Percentiles rank a stretch among this genome's conserved stretches.
phyloP scores from a whole-genome alignment of 306 rosid genomes.

The Vigna nakashimae region DNA sequence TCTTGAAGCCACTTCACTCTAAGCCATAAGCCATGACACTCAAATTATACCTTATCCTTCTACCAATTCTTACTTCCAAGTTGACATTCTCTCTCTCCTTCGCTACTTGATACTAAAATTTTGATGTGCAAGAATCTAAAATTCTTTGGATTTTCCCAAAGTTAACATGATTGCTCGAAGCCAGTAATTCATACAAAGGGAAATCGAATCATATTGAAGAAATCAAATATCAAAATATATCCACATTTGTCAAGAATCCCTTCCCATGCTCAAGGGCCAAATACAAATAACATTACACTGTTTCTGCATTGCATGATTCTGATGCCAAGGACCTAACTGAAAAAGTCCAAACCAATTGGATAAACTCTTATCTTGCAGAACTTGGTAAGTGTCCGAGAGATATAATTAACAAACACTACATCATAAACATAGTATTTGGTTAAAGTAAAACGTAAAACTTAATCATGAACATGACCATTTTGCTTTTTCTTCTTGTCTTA shows the following conservation, averaged over 20 bases:
- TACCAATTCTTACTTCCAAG: constrained; percentile 41
- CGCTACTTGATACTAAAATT: neutral
- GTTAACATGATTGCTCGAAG: constrained; percentile 15
- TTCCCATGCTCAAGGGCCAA: constrained; percentile 42
- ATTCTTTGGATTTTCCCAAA: constrained; percentile 34
- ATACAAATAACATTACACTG: constrained; percentile 5
- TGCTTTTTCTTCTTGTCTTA: too few species aligned
- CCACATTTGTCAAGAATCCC: constrained; percentile 36
- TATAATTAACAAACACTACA: neutral
- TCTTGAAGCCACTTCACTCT: neutral
- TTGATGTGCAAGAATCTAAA: constrained; percentile 37
- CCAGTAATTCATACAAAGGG: constrained; percentile 39
- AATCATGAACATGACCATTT: neutral
- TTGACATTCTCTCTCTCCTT: constrained; percentile 44
- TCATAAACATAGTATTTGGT: constrained; percentile 6
- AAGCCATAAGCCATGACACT: neutral
- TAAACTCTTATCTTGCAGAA: constrained; percentile 56
- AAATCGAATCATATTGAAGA: constrained; percentile 32
- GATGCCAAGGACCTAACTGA: constrained; percentile 54
- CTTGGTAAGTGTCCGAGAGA: neutral
- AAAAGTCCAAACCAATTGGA: constrained; percentile 54
- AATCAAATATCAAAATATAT: constrained; percentile 5
- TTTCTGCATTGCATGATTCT: constrained; percentile 58
- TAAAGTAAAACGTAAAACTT: neutral
- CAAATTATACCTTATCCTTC: constrained; percentile 37